phyloP scores from a whole-genome alignment of 2,329 filamentous ascomycete species.

The Purpureocillium lavendulum region DNA sequence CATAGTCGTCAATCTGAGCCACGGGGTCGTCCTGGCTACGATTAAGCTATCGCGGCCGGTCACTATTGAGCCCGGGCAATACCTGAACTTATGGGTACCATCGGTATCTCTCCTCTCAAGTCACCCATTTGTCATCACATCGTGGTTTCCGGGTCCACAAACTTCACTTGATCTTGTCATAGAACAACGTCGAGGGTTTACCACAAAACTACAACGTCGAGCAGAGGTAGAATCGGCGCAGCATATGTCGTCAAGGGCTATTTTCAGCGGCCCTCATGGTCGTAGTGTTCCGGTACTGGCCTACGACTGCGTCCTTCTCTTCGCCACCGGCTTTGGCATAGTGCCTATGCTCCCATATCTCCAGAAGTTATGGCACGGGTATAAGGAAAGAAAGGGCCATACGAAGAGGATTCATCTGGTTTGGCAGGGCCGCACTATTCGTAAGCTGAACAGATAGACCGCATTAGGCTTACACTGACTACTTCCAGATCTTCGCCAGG shows the following conservation, averaged over 20 bases:
- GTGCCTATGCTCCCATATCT: neutral
- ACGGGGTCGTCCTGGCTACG: neutral
- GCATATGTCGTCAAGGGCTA: neutral
- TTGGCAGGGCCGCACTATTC: neutral
- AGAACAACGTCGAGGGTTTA: neutral
- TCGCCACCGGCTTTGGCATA: neutral
- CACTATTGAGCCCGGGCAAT: neutral
- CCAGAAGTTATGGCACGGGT: neutral
- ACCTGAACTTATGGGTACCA: neutral
- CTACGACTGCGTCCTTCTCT: neutral
- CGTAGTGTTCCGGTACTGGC: neutral
- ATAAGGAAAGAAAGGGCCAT: neutral
- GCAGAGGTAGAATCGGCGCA: neutral
- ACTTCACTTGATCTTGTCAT: neutral
- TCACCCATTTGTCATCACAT: neutral
- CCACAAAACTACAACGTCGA: neutral
- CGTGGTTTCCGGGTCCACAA: neutral
- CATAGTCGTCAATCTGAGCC: neutral
- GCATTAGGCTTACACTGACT: neutral
- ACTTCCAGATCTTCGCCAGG: neutral
- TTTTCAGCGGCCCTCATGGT: conserved; percentile 1
- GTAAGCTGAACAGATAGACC: neutral
- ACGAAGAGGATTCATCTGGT: neutral
- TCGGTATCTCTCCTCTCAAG: neutral
- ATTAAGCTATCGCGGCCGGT: neutral